Percentiles rank a stretch among this genome's conserved stretches.
phyloP scores from a whole-genome alignment of 2,329 filamentous ascomycete species.

The Aspergillus fumigatus region DNA sequence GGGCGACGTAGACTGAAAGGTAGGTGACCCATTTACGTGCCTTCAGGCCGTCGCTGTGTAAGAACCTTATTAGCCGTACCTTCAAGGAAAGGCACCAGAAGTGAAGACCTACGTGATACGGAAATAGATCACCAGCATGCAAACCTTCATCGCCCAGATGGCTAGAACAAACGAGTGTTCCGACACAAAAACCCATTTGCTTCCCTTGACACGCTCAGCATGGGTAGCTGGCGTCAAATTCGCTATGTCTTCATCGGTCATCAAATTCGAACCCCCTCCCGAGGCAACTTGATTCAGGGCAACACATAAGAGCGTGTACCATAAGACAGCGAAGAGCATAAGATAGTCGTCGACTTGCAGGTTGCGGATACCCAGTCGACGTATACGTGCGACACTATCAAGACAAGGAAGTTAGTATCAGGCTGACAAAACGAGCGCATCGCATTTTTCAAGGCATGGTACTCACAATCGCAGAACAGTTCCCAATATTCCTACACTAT shows the following conservation, averaged over 20 bases:
- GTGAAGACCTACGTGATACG: slow-evolving; percentile 42
- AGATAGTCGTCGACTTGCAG: slow-evolving; percentile 54
- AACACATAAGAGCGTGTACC: slow-evolving; percentile 54
- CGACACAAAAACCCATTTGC: slow-evolving; percentile 59
- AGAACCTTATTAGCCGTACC: neutral
- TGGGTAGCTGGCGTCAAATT: slow-evolving; percentile 46
- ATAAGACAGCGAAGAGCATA: slow-evolving; percentile 51
- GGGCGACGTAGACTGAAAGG: slow-evolving; percentile 39
- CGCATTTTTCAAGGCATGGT: slow-evolving; percentile 17
- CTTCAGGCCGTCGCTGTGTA: slow-evolving; percentile 26
- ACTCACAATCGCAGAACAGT: slow-evolving; percentile 37
- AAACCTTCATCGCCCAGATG: slow-evolving; percentile 50
- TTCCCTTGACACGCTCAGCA: slow-evolving; percentile 46
- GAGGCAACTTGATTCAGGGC: slow-evolving; percentile 52
- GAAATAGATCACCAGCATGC: slow-evolving; percentile 50
- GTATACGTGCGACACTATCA: slow-evolving; percentile 33
- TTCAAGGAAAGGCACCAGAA: neutral
- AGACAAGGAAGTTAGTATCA: neutral
- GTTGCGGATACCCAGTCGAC: slow-evolving; percentile 44
- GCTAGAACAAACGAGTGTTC: slow-evolving; percentile 59
- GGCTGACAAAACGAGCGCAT: neutral
- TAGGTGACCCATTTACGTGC: slow-evolving; percentile 36
- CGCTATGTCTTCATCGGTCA: slow-evolving; percentile 45
- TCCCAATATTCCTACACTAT: slow-evolving; percentile 35
- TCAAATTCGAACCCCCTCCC: slow-evolving; percentile 56